A percentile compares a stretch with the other conserved stretches of the same genome.
Conservation (phyloP, 129 eudicot genomes). For the Solidago caesia region DNA sequence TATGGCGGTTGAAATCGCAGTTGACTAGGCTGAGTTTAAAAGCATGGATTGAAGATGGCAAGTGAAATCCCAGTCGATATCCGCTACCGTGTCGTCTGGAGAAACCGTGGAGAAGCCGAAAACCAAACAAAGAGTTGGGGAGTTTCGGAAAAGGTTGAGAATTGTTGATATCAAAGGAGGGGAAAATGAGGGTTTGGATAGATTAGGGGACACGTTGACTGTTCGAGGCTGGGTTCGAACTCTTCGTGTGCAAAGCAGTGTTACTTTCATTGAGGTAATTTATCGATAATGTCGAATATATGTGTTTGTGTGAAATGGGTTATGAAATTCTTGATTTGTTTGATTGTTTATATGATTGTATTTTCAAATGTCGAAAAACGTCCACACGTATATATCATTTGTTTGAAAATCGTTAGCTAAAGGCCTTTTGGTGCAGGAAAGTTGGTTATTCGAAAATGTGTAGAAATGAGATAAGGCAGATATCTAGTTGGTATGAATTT, state of each 20-base stretch:
- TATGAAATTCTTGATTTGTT: too few relatives aligned
- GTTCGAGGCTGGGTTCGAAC: slow-evolving; percentile 93
- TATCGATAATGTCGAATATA: neutral
- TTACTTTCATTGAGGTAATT: slow-evolving; percentile 87
- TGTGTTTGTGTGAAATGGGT: too few relatives aligned
- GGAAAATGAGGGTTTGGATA: slow-evolving; percentile 66
- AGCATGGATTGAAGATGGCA: too few relatives aligned
- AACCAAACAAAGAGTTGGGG: slow-evolving; percentile 43
- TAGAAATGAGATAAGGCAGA: neutral
- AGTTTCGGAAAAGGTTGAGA: slow-evolving; percentile 58
- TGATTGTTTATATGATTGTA: too few relatives aligned
- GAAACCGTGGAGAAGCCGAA: slow-evolving; percentile 39
- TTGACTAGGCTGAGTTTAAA: too few relatives aligned
- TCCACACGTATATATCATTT: too few relatives aligned
- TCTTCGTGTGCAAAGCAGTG: slow-evolving; percentile 80
- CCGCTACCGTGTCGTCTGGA: slow-evolving; percentile 46
- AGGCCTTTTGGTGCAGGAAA: too few relatives aligned
- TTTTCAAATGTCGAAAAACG: too few relatives aligned
- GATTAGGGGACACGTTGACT: slow-evolving; percentile 60
- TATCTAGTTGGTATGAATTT: too few relatives aligned
- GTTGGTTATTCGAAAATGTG: neutral
- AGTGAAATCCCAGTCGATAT: neutral
- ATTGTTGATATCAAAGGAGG: slow-evolving; percentile 81
- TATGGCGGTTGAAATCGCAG: too few relatives aligned
- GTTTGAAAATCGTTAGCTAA: too few relatives aligned